These are phyloP conservation scores for Backusella luteola DNA, from an alignment of 192 early-diverging fungal species.

Conservation along the genomic window DNA sequence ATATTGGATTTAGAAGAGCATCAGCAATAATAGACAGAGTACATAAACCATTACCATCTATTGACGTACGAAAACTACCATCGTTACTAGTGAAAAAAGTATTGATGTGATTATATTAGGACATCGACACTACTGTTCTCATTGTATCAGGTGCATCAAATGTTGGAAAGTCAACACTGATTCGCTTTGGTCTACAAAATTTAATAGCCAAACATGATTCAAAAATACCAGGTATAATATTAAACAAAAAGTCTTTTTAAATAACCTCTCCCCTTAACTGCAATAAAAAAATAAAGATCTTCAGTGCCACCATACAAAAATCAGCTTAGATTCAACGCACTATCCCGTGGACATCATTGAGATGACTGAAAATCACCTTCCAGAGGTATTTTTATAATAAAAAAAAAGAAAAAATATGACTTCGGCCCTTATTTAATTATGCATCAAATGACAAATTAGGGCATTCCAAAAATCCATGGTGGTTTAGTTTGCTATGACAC, in stretches of 20 bases:
- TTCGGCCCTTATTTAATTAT: not conserved
- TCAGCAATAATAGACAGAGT: not conserved
- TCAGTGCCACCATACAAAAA: slow-evolving; percentile 14
- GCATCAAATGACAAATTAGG: not conserved
- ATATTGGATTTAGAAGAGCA: not conserved
- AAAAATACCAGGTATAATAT: slow-evolving; percentile 7
- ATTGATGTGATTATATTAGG: not conserved
- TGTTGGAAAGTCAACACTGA: slow-evolving; percentile 27
- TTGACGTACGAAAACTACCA: not conserved
- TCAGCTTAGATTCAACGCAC: not conserved
- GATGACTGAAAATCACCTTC: not conserved
- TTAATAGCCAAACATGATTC: slow-evolving; percentile 11
- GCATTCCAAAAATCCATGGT: slow-evolving; percentile 18
- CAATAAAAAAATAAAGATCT: not conserved
- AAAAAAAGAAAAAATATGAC: not conserved
- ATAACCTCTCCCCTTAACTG: too few species aligned
- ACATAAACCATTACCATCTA: slow-evolving; percentile 12
- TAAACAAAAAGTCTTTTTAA: not conserved
- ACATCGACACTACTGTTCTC: slow-evolving; percentile 11
- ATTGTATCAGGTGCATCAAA: slow-evolving; percentile 27
- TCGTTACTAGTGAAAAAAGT: not conserved
- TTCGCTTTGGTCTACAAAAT: slow-evolving; percentile 20
- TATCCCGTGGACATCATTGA: slow-evolving; percentile 9
- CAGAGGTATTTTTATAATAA: slow-evolving; percentile 5
- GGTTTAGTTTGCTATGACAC: slow-evolving; percentile 33